Conservation (phyloP, 2,329 filamentous ascomycete genomes). For the Eurotiales sp. region DNA sequence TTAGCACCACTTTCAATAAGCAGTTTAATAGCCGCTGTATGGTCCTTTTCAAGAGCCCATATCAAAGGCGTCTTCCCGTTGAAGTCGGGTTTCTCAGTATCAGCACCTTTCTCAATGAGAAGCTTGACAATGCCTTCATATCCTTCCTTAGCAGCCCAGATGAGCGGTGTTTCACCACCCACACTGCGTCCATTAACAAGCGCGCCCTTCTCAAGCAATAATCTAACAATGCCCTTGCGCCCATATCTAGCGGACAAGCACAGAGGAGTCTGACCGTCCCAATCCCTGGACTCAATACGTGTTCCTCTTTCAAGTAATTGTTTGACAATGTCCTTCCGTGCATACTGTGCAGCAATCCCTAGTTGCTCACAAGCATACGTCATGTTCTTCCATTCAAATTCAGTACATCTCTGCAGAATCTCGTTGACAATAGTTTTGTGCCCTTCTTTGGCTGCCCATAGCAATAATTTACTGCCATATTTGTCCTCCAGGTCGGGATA, state of each 20-base stretch:
- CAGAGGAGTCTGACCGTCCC: conserved; percentile 24
- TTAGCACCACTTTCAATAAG: conserved; percentile 24
- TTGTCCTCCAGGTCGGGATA: conserved; percentile 19
- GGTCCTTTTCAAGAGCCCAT: conserved; percentile 3
- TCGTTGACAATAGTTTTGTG: conserved; percentile 26
- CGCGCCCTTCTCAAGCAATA: conserved; percentile 24
- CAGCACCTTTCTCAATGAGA: background rate
- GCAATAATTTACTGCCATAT: conserved; percentile 25
- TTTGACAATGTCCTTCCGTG: conserved; percentile 19
- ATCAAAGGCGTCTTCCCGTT: background rate
- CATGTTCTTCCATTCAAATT: no score
- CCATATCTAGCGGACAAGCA: conserved; percentile 27
- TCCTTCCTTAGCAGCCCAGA: background rate
- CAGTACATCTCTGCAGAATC: no score
- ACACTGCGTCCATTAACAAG: conserved; percentile 22
- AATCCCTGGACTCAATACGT: conserved; percentile 19
- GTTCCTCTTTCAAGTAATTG: conserved; percentile 23
- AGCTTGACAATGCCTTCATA: conserved; percentile 1
- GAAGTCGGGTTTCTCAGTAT: background rate
- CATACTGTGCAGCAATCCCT: background rate
- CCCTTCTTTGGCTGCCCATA: conserved; percentile 27
- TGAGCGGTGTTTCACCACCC: background rate
- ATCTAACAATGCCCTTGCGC: conserved; percentile 26
- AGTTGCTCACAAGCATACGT: no score
- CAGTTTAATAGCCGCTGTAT: conserved; percentile 18